A percentile compares a stretch with the other conserved stretches of the same genome.
Evolutionary conservation across 441 rosid genomes (phyloP).

Genomic region (Theobroma grandiflorum): DNA sequence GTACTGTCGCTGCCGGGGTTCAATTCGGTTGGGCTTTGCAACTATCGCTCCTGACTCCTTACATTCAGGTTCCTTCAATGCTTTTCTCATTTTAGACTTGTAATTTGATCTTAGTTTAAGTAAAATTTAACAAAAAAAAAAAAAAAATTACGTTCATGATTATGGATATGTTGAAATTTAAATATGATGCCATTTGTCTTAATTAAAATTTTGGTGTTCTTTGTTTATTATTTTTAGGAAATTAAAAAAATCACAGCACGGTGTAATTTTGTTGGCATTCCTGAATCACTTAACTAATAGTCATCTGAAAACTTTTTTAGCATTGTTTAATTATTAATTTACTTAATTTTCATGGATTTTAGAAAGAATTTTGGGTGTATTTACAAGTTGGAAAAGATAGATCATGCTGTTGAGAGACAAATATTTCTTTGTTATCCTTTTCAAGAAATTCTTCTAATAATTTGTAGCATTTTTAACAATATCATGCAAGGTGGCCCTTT

Average conservation of each 20-base stretch:
- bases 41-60: conserved; percentile 90
- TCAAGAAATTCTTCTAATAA: background rate
- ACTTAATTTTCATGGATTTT: background rate
- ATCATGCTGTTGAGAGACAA: background rate
- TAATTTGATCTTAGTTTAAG: background rate
- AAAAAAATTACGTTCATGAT: background rate
- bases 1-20: conserved; percentile 92
- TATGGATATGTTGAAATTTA: background rate
- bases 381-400: background rate
- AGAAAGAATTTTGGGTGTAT: background rate
- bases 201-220: background rate
- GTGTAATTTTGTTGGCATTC: background rate
- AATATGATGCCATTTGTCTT: background rate
- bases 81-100: background rate
- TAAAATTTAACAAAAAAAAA: background rate
- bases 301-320: background rate
- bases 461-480: background rate
- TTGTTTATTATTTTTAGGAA: background rate
- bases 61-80: conserved; percentile 65
- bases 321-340: background rate
- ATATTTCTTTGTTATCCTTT: background rate
- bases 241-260: background rate
- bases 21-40: conserved; percentile 98
- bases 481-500: background rate
- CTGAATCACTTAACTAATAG: background rate